Evolutionary conservation across 257 asterid genomes (phyloP), one percentile per base, ranked within the genome.

Genomic region (Petunia axillaris): DNA sequence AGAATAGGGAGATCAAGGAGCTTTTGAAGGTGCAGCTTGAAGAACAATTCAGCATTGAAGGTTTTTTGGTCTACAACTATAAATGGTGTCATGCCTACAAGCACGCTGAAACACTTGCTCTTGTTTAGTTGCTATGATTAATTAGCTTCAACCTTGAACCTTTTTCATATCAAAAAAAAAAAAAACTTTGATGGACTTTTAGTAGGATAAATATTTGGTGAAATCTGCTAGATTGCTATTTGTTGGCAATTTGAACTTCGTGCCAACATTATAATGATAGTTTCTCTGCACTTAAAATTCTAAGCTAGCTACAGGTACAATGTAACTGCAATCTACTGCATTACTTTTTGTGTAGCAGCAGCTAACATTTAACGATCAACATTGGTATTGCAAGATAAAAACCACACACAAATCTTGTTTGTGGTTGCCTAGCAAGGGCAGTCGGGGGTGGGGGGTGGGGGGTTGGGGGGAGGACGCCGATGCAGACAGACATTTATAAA

Each of bases 61-160:
- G 43, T 10, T 63, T 36, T 63, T 6, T 36, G 6, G 68, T 63
- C n/a, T 63, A 36, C 68, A 36, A 63, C n/a, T 63, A 63, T 37
- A 63, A 63, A 63, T 63, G 68, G 68, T 63, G 10, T 63, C 68
- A 63, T 63, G 68, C 44, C 13, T 63, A 63, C 44, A 36, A 63
- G 3, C n/a, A 63, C 4, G 15, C 37, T 36, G 44, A 37, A 63
- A 63, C 68, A 63, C n/a, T 63, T 63, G 68, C 68, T 37, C 68
- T 36, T 10, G 68, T 63, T 63, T 63, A 63, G 44, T 36, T 36
- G 4, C n/a, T 63, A 38, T 59, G 25, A 25, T 25, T 25, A 59
- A 16, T 59, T 59, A 59, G 39, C 13, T 59, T 59, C 25, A 25
- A 25, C 13, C 25, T 59, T 59, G 6, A 6, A 7, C 4, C 65